Evolutionary conservation across 176 grass and related monocot genomes (phyloP).

Genomic region (Carex kokanica): DNA sequence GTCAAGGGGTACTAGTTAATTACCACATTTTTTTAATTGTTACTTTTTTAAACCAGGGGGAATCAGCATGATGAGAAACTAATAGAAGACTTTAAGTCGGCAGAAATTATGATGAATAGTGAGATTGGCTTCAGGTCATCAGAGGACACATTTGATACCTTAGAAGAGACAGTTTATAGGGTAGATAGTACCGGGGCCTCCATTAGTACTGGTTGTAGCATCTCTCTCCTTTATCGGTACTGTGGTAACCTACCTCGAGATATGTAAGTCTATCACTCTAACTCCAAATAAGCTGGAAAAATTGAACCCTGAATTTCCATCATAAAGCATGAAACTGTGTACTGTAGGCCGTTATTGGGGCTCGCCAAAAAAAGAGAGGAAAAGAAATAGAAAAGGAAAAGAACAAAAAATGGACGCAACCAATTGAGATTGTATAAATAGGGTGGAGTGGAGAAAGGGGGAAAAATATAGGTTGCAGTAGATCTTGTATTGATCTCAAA

Average conservation of each 20-base stretch:
- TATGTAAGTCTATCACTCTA: slow-evolving; percentile 47
- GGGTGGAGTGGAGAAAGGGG: not conserved
- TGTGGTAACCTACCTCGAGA: slow-evolving; percentile 85
- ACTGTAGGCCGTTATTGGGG: not conserved
- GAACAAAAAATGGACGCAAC: not conserved
- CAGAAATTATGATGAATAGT: slow-evolving; percentile 77
- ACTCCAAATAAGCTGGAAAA: not conserved
- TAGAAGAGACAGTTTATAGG: slow-evolving; percentile 61
- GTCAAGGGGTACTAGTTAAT: not conserved
- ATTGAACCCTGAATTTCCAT: not conserved
- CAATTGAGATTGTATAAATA: not conserved
- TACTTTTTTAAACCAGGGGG: slow-evolving; percentile 44
- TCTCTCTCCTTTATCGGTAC: slow-evolving; percentile 79
- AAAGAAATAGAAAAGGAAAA: not conserved
- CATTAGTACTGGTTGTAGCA: slow-evolving; percentile 76
- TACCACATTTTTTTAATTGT: not conserved
- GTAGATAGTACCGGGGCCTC: slow-evolving; percentile 75
- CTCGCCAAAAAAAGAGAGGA: not conserved
- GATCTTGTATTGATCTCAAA: slow-evolving; percentile 10
- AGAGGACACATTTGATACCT: slow-evolving; percentile 68
- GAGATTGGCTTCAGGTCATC: slow-evolving; percentile 67
- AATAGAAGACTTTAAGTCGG: slow-evolving; percentile 57
- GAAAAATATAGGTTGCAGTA: not conserved
- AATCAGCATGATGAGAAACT: slow-evolving; percentile 70
- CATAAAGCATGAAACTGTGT: not conserved